These are phyloP conservation scores for Penicillium paradoxum DNA, from an alignment of 495 filamentous ascomycete genomes.

Conservation along the genomic window DNA sequence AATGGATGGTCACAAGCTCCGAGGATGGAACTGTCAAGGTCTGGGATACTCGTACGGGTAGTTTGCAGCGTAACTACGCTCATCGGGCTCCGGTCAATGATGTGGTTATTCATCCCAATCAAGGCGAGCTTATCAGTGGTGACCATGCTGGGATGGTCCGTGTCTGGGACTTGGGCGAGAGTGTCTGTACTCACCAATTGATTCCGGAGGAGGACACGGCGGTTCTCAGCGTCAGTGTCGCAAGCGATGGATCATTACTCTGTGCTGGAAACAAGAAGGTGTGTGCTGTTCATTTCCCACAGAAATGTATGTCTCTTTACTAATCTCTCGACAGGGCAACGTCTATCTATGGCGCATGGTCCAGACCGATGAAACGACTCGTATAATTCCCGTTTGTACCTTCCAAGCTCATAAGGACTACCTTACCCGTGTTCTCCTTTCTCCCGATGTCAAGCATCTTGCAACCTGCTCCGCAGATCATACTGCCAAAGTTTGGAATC, in stretches of 20 bases:
- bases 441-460: slow-evolving; percentile 93
- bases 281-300: slow-evolving; percentile 10
- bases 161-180: slow-evolving; percentile 95
- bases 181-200: slow-evolving; percentile 92
- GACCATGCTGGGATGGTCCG: slow-evolving; percentile 90
- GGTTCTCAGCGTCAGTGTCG: slow-evolving; percentile 90
- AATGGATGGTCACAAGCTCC: slow-evolving; percentile 99
- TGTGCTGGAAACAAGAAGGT: slow-evolving; percentile 93
- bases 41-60: slow-evolving; percentile 90
- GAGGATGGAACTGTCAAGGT: slow-evolving; percentile 98
- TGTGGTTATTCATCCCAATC: slow-evolving; percentile 92
- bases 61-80: slow-evolving; percentile 84
- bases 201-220: slow-evolving; percentile 94
- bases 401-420: slow-evolving; percentile 92
- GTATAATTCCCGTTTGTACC: slow-evolving; percentile 83
- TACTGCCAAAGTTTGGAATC: slow-evolving; percentile 95
- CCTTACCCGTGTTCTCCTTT: slow-evolving; percentile 92
- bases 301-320: not conserved
- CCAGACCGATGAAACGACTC: slow-evolving; percentile 76
- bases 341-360: slow-evolving; percentile 95
- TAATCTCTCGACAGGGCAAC: slow-evolving; percentile 60
- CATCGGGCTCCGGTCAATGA: slow-evolving; percentile 89
- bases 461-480: slow-evolving; percentile 97
- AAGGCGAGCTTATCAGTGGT: slow-evolving; percentile 94
- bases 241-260: slow-evolving; percentile 89